These are phyloP conservation scores for Nakataea oryzae DNA, from an alignment of 2,329 filamentous ascomycete species.

Conservation along the genomic window DNA sequence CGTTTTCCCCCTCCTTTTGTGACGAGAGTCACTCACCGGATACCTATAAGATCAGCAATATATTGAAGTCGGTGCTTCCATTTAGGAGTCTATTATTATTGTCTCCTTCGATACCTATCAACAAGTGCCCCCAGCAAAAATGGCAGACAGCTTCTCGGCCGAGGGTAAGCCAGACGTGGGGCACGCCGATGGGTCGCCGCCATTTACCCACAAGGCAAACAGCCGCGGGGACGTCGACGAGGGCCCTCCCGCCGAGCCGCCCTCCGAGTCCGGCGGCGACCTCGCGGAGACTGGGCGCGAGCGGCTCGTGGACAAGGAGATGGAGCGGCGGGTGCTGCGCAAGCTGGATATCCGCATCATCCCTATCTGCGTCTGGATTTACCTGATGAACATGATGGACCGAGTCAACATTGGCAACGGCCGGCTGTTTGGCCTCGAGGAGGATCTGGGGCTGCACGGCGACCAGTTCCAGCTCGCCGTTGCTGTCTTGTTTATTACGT, in stretches of 20 bases:
- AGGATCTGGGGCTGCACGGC: constrained; percentile 44
- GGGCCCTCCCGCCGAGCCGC: neutral
- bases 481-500: constrained; percentile 46
- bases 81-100: too few relatives aligned
- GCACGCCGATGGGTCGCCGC: neutral
- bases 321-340: neutral
- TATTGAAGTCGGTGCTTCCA: too few relatives aligned
- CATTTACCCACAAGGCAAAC: too few relatives aligned
- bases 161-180: neutral
- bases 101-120: neutral
- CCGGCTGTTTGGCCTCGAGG: constrained; percentile 47
- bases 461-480: constrained; percentile 50
- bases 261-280: too few relatives aligned
- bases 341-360: neutral
- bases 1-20: too few relatives aligned
- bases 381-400: neutral
- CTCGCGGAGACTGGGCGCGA: too few relatives aligned
- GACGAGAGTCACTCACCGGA: too few relatives aligned
- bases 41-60: too few relatives aligned
- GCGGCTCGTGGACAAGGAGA: too few relatives aligned
- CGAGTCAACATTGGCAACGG: constrained; percentile 2
- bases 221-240: neutral
- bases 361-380: neutral
- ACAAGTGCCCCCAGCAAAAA: neutral
- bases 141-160: neutral